phyloP scores from a whole-genome alignment of 768 basidiomycete genomes.

The Lentinula guzmanii region DNA sequence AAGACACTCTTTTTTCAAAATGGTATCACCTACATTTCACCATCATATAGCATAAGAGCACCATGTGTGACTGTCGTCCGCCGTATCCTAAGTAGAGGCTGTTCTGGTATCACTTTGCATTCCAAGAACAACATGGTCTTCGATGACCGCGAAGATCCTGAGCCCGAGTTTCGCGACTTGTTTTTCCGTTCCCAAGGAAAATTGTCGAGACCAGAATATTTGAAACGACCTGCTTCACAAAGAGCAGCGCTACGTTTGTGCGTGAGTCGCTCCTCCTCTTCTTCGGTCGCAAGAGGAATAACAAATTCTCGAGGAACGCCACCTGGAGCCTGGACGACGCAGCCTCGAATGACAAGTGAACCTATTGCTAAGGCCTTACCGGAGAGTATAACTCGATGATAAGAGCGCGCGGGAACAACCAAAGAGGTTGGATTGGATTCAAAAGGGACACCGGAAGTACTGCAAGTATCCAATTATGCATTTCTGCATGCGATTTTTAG shows the following conservation, averaged over 20 bases:
- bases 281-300: constrained; percentile 64
- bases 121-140: constrained; percentile 54
- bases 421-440: constrained; percentile 59
- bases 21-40: constrained; percentile 64
- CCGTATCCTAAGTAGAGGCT: constrained; percentile 82
- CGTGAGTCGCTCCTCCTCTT: constrained; percentile 59
- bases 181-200: constrained; percentile 49
- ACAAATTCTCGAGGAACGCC: constrained; percentile 67
- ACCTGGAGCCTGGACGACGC: constrained; percentile 69
- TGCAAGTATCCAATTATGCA: constrained; percentile 21
- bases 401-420: constrained; percentile 66
- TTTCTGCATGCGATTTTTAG: constrained; percentile 5
- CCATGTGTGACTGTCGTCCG: constrained; percentile 89
- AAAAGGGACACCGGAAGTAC: constrained; percentile 78
- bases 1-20: background rate
- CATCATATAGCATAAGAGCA: constrained; percentile 92
- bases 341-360: constrained; percentile 67
- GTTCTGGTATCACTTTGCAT: constrained; percentile 79
- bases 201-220: constrained; percentile 69
- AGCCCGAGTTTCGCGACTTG: constrained; percentile 30
- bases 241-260: constrained; percentile 53
- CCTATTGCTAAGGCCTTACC: constrained; percentile 67
- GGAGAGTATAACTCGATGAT: constrained; percentile 66
- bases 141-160: constrained; percentile 19
- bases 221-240: constrained; percentile 66